A percentile compares a stretch with the other conserved stretches of the same genome.
Conservation (phyloP, 495 filamentous ascomycete genomes). For the Penicillium lividum region DNA sequence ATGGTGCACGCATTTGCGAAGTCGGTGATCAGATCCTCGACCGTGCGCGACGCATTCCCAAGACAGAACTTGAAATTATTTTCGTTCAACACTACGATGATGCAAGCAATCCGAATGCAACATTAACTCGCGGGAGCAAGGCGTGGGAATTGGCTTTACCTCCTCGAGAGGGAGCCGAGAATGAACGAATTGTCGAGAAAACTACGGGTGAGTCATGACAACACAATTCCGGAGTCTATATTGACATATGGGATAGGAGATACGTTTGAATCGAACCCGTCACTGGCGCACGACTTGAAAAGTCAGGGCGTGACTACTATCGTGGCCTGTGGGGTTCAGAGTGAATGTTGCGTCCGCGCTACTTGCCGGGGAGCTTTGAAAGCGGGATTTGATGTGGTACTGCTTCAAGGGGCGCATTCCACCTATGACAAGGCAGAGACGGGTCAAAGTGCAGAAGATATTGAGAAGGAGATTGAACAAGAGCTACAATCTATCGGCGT, state of each 20-base stretch:
- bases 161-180: background rate
- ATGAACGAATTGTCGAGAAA: conserved; percentile 5
- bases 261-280: conserved; percentile 6
- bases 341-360: conserved; percentile 3
- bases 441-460: conserved; percentile 5
- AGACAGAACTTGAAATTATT: background rate
- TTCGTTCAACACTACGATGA: background rate
- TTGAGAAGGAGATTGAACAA: conserved; percentile 2
- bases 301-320: background rate
- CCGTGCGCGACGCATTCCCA: background rate
- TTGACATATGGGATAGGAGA: background rate
- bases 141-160: background rate
- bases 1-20: conserved; percentile 1
- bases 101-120: background rate
- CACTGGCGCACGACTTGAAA: background rate
- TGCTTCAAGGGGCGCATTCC: conserved; percentile 8
- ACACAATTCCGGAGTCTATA: background rate
- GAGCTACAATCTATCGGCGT: background rate
- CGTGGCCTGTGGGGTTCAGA: conserved; percentile 4
- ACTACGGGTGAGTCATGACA: background rate
- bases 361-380: background rate
- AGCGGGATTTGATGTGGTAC: conserved; percentile 2
- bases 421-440: background rate
- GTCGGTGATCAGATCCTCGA: background rate
- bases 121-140: background rate